Conservation (phyloP, 169 alveolate species). For the Plasmodium fragile region DNA sequence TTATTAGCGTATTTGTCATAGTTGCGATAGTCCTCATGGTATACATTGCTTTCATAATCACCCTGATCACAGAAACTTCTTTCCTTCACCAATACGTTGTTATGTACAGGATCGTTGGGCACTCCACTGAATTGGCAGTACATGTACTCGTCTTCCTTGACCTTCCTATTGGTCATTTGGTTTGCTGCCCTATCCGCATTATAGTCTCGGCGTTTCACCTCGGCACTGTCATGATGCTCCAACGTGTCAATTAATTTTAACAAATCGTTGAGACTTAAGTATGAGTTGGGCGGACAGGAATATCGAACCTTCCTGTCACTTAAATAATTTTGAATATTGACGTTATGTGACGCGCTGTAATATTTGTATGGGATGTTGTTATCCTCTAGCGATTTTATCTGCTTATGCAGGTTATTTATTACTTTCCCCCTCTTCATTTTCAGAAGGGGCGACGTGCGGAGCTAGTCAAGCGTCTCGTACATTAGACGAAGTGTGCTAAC, state of each 20-base stretch:
- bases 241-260: conserved; percentile 31
- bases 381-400: conserved; percentile 54
- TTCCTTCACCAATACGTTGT: conserved; percentile 9
- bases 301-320: conserved; percentile 11
- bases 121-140: not conserved
- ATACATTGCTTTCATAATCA: not conserved
- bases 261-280: conserved; percentile 54
- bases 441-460: not conserved
- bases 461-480: not conserved
- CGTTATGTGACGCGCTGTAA: conserved; percentile 41
- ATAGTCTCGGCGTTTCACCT: not conserved
- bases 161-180: not conserved
- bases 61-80: not conserved
- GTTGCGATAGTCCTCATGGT: not conserved
- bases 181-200: not conserved
- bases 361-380: conserved; percentile 63
- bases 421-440: conserved; percentile 40
- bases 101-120: not conserved
- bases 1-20: not conserved
- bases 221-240: conserved; percentile 2
- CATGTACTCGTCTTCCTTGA: not conserved
- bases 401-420: conserved; percentile 59
- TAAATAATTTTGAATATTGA: conserved; percentile 66
- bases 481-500: not conserved
- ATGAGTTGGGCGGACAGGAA: conserved; percentile 20